phyloP scores from a whole-genome alignment of 148 eudicot genomes.

The Persicaria maculosa region DNA sequence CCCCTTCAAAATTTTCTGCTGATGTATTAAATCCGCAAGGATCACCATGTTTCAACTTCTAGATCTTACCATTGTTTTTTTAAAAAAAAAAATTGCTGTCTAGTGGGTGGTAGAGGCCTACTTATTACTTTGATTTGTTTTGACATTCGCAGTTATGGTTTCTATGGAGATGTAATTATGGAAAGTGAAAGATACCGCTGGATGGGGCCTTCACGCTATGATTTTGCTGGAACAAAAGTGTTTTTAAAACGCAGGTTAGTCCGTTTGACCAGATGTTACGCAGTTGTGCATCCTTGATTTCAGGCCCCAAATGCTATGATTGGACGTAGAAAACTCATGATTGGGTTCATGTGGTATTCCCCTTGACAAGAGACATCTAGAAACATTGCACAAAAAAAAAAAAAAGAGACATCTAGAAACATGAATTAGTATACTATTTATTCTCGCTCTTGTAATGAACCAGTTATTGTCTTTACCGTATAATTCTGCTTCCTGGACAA shows the following conservation, averaged over 20 bases:
- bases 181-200: constrained; percentile 96
- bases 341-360: background rate
- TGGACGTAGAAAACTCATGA: background rate
- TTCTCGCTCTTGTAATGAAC: background rate
- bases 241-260: constrained; percentile 79
- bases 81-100: no score
- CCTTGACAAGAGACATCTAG: background rate
- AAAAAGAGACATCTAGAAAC: no score
- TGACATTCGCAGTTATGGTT: constrained; percentile 62
- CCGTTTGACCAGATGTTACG: constrained; percentile 3
- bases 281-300: background rate
- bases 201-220: constrained; percentile 99
- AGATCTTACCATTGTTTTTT: no score
- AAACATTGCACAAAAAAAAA: no score
- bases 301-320: background rate
- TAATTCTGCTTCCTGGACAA: background rate
- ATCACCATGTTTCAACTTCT: constrained; percentile 11
- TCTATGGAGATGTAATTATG: constrained; percentile 92
- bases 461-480: no score
- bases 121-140: background rate
- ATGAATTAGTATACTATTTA: background rate
- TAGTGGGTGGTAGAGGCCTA: no score
- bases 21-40: background rate
- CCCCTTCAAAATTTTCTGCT: background rate
- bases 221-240: constrained; percentile 89